phyloP scores from a whole-genome alignment of 2,329 filamentous ascomycete genomes.

The Fusarium xylarioides region DNA sequence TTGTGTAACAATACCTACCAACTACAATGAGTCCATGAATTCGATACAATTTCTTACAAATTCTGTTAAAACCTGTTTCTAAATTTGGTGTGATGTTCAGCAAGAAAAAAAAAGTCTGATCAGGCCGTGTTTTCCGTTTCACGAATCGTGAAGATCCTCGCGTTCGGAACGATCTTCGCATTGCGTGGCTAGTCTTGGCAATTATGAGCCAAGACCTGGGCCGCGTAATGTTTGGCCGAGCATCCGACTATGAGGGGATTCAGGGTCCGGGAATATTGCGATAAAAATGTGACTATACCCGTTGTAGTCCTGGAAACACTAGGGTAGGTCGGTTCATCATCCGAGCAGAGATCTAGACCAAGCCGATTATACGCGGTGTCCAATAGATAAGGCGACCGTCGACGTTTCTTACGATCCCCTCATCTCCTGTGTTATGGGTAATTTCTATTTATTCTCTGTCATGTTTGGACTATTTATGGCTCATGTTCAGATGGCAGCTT shows the following conservation, averaged over 20 bases:
- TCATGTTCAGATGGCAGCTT: not conserved
- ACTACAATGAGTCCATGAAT: slow-evolving; percentile 37
- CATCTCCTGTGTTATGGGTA: not conserved
- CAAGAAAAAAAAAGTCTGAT: not conserved
- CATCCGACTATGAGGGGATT: slow-evolving; percentile 6
- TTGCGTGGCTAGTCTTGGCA: slow-evolving; percentile 17
- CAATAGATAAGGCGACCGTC: not conserved
- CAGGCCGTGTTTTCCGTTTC: not conserved
- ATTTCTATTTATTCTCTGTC: not conserved
- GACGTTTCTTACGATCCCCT: not conserved
- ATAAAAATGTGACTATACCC: not conserved
- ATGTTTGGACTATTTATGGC: not conserved
- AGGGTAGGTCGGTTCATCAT: not conserved
- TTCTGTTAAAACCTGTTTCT: not conserved
- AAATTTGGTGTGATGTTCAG: slow-evolving; percentile 3
- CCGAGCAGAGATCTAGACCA: not conserved
- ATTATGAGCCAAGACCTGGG: slow-evolving; percentile 25
- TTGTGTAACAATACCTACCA: slow-evolving; percentile 25
- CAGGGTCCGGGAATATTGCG: not conserved
- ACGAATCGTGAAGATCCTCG: not conserved
- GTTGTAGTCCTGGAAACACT: not conserved
- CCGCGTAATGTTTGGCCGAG: slow-evolving; percentile 17
- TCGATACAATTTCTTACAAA: not conserved
- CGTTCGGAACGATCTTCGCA: slow-evolving; percentile 2
- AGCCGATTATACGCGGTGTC: not conserved